Base-by-base conservation (phyloP, 805 yeast species). In the Metschnikowia chrysomelidarum region DNA sequence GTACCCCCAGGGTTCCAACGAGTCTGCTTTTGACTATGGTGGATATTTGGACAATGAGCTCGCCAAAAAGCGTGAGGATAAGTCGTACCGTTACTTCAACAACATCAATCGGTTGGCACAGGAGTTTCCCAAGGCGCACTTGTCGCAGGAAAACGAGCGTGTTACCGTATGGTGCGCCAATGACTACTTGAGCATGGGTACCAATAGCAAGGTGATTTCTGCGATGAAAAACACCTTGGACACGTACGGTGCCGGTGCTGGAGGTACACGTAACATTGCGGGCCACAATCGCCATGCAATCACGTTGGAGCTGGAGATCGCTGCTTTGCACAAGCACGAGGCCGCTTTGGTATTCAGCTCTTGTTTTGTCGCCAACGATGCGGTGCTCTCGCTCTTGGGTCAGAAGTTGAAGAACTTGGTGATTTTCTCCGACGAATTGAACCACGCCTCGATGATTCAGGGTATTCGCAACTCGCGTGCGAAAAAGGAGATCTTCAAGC, bases 121-220 rank as follows among this genome's bases (percentile, higher is more conserved):
- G 42, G 96, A 91, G 58, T 93, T 87, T 57, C 99, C 99, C 27
- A 69, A 69, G 53, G 98, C 98, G 23, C 98, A 93, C 57, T 77
- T 93, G 47, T 73, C 80, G 39, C 43, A 56, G 23, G 87, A 82
- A 54, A 69, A 69, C 11, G 95, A 87, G 53, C 85, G 85, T 57
- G 98, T 93, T 40, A 88, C 95, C 34, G 98, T 93, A 40, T 93
- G 99, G 99, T 93, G 99, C 57, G 89, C 98, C 26, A 93, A 93
- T 61, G 99, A 93, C 63, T 93, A 93, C 60, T 72, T 93, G 43
- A 97, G 98, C 9, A 86, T 93, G 93, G 91, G 96, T 34, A 80
- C 78, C 54, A 85, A 91, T 59, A 74, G 73, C 44, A 67, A 73
- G 44, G 91, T 91, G 27, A 66, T 87, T 41, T 65, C 75, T 12